Conservation (phyloP, 805 yeast species). For the Maudiozyma bulderi region DNA sequence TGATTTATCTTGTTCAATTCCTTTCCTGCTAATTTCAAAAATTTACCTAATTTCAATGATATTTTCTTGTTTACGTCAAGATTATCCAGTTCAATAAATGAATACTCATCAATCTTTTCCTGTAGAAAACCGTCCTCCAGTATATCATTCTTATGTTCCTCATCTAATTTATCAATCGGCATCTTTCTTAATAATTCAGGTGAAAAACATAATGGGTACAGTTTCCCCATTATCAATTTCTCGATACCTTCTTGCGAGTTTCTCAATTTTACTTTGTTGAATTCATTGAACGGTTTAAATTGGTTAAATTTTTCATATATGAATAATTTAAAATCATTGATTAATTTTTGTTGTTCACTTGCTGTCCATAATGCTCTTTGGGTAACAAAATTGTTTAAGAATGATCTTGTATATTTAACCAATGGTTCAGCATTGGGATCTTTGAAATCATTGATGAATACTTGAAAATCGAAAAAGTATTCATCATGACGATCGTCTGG, state of each 20-base stretch:
- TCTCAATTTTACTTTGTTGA: conserved; percentile 49
- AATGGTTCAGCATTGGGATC: conserved; percentile 78
- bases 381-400: conserved; percentile 56
- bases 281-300: conserved; percentile 64
- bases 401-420: conserved; percentile 76
- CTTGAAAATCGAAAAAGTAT: conserved; percentile 68
- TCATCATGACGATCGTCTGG: conserved; percentile 9
- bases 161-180: conserved; percentile 31
- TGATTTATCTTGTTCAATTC: conserved; percentile 73
- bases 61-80: conserved; percentile 54
- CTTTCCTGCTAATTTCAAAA: conserved; percentile 53
- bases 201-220: conserved; percentile 70
- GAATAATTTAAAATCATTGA: conserved; percentile 67
- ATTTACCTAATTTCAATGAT: conserved; percentile 35
- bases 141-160: conserved; percentile 54
- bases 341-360: conserved; percentile 67
- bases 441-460: conserved; percentile 62
- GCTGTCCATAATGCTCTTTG: conserved; percentile 59
- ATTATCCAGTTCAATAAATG: conserved; percentile 66
- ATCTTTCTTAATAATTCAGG: conserved; percentile 36
- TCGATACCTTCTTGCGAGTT: conserved; percentile 89
- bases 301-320: conserved; percentile 51
- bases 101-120: conserved; percentile 48
- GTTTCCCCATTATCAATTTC: conserved; percentile 79
- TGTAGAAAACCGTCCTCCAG: conserved; percentile 45